Evolutionary conservation across 352 stramenopile genomes (phyloP), one percentile per base, ranked within the genome.

Genomic region (Pythium brachiatum): DNA sequence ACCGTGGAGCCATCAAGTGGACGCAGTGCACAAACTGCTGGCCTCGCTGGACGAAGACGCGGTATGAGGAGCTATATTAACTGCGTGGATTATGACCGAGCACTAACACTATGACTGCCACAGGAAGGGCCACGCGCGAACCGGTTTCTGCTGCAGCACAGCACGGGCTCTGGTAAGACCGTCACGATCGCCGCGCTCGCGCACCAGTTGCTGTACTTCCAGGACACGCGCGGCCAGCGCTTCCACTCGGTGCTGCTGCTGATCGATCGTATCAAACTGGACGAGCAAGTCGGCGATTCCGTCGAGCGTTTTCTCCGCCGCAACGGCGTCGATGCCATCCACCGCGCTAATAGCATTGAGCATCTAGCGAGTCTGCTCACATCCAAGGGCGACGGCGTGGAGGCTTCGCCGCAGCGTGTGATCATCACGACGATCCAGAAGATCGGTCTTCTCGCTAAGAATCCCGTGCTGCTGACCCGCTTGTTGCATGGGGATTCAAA

Each of bases 401-500:
- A 70, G 43, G 31, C 20, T 13, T 29, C 43, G 7, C 62, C 48
- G 2, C 83, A 91, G 56, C 62, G 78, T 31, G 79, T 94, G 25
- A 85, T 94, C 36, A 83, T 94, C 51, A 90, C 83, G 15, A 94
- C 83, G 11, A 89, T 83, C 20, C 86, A 94, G 46, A 94, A 94
- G 63, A 79, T 94, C 60, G 77, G 76, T 3, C 62, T 89, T 8
- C 68, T 94, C 0, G 78, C 89, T 0, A 79, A 82, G 66, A 79
- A 94, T 47, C 67, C 81, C 5, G 81, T 94, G 48, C 39, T 88
- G 18, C 60, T 92, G 23, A 85, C 83, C 32, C 82, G 78, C 9
- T 62, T 93, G 18, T 67, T 93, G 2, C 79, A 89, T 50, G 76
- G 74, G n/a, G 76, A 71, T 53, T 60, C 13, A 2, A 21, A 48